Base-by-base conservation (phyloP, 2,329 filamentous ascomycete species). In the Thelonectria olida region DNA sequence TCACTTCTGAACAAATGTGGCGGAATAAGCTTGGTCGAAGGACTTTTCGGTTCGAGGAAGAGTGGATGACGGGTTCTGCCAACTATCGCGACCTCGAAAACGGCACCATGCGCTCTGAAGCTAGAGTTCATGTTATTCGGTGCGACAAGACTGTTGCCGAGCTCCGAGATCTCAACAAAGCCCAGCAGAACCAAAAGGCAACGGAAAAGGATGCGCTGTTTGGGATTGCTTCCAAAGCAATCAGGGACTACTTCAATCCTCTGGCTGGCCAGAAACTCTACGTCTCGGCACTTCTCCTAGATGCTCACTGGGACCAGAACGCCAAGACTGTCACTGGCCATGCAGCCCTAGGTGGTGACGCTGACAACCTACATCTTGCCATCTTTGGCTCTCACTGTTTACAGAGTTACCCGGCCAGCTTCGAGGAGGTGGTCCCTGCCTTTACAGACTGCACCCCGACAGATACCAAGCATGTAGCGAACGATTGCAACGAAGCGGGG, bases 1-100 rank as follows among this genome's bases (percentile, higher is more conserved):
- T 97, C 72, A 98, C 95, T 0, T 93, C 92, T 7, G 96, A 99
- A 76, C 94, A 98, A 75, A 98, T 98, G 95, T 91, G 88, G 75
- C 89, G 93, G 64, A 92, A 97, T 74, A 92, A 90, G 62, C 88
- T 98, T 67, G 93, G 94, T 9, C 87, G 95, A 60, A 88, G 95
- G 58, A 90, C 88, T 54, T 98, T 97, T 76, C 86, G 94, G 42
- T 94, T 97, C 64, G 96, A 98, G 70, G 96, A 99, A 76, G 92
- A 97, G 74, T 98, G 96, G 96, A 92, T 92, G 62, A 88, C 88
- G 3, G 94, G 94, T 7, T 92, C 92, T 2, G 84, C 92, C 61
- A 95, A 92, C 61, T 85, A 86, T 67, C 88, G 90, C 38, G 96
- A 98, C 74, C 83, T 84, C 63, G 86, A 89, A 54, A 82, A 81